phyloP scores from a whole-genome alignment of 768 basidiomycete species.

The Cystobasidiopsis lactophilus region DNA sequence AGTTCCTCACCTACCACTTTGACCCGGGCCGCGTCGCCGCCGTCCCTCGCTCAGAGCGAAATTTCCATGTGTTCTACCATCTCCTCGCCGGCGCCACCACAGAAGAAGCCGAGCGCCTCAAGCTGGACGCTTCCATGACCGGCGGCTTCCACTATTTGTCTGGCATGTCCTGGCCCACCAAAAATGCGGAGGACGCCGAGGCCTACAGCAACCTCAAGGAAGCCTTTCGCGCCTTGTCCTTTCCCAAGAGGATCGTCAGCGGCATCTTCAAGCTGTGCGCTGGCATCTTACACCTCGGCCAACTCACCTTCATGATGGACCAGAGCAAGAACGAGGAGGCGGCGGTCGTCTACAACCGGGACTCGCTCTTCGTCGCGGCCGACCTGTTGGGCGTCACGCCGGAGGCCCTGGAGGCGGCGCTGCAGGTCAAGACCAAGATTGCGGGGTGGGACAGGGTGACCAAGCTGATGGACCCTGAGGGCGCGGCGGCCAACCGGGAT shows the following conservation, averaged over 20 bases:
- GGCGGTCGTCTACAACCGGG: conserved; percentile 64
- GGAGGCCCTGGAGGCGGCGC: conserved; percentile 41
- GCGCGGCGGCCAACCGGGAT: conserved; percentile 76
- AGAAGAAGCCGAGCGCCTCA: conserved; percentile 74
- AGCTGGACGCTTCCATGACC: conserved; percentile 39
- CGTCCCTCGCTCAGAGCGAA: conserved; percentile 73
- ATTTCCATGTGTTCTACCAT: conserved; percentile 96
- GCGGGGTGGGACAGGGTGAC: conserved; percentile 94
- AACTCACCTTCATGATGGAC: conserved; percentile 76
- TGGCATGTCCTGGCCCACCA: neutral
- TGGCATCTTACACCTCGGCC: conserved; percentile 87
- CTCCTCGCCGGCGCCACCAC: conserved; percentile 69
- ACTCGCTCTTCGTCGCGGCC: conserved; percentile 57
- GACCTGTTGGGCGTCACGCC: conserved; percentile 63
- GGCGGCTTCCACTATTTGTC: conserved; percentile 22
- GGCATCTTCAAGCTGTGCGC: conserved; percentile 88
- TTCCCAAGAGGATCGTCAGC: conserved; percentile 66
- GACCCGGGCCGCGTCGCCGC: conserved; percentile 72
- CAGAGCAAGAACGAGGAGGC: conserved; percentile 68
- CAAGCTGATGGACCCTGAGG: conserved; percentile 82
- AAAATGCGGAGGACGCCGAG: conserved; percentile 1
- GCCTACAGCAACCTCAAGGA: conserved; percentile 39
- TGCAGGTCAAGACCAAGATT: conserved; percentile 79
- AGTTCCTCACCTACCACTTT: conserved; percentile 87
- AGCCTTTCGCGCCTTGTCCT: conserved; percentile 75